Percentiles rank a stretch among this genome's conserved stretches.
These are phyloP conservation scores for Trichoderma simmonsii DNA, from an alignment of 2,329 filamentous ascomycete genomes.

Conservation along the genomic window DNA sequence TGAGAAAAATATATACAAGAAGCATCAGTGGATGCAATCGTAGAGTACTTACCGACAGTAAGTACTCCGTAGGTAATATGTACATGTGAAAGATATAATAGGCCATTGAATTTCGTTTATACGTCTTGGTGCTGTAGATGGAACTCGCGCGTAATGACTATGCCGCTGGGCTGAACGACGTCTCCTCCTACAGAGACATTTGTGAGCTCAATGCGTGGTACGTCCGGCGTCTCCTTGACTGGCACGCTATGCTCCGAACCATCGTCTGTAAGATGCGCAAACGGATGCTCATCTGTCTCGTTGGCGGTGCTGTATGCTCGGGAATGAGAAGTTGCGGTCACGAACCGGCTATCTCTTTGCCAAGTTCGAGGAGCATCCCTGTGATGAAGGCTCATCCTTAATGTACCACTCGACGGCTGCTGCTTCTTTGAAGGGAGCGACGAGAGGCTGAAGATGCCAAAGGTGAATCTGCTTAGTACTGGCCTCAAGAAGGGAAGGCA, in stretches of 20 bases:
- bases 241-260: slow-evolving; percentile 11
- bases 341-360: slow-evolving; percentile 13
- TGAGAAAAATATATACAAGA: not conserved
- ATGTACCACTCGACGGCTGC: not conserved
- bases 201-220: slow-evolving; percentile 9
- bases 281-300: slow-evolving; percentile 18
- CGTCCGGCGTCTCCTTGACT: not conserved
- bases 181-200: not conserved
- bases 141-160: slow-evolving; percentile 18
- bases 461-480: slow-evolving; percentile 6
- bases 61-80: not conserved
- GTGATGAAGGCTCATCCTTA: not conserved
- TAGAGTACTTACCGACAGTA: not conserved
- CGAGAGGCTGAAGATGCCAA: slow-evolving; percentile 14
- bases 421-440: slow-evolving; percentile 1
- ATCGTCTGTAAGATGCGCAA: slow-evolving; percentile 12
- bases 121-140: slow-evolving; percentile 14
- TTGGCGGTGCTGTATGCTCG: slow-evolving; percentile 3
- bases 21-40: not conserved
- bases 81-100: not conserved
- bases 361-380: slow-evolving; percentile 4
- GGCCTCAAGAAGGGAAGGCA: slow-evolving; percentile 21
- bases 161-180: not conserved
- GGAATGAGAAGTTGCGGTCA: slow-evolving; percentile 6
- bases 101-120: not conserved